Conservation (phyloP, 805 yeast species). For the Peterozyma toletana region DNA sequence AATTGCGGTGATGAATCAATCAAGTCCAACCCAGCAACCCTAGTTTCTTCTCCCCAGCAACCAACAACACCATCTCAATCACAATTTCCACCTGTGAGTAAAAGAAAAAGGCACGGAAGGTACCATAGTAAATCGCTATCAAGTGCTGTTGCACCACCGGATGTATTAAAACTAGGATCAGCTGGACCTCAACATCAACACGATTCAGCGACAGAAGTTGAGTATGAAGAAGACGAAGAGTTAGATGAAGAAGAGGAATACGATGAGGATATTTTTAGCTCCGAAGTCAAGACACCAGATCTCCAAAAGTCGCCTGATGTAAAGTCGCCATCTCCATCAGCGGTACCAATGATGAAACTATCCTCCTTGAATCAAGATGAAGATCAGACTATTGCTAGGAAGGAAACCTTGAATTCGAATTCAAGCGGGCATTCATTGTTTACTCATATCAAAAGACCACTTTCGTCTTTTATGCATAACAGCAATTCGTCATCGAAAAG, state of each 20-base stretch:
- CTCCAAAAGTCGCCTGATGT: background rate
- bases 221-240: conserved; percentile 3
- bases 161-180: conserved; percentile 25
- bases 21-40: background rate
- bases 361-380: conserved; percentile 2
- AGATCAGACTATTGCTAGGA: background rate
- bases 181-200: background rate
- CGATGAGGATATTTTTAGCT: no score
- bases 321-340: conserved; percentile 2
- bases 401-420: conserved; percentile 1
- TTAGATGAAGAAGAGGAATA: background rate
- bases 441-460: conserved; percentile 6
- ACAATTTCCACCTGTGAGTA: conserved; percentile 2
- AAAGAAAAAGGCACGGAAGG: conserved; percentile 9
- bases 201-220: conserved; percentile 5
- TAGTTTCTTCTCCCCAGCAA: no score
- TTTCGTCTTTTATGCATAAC: conserved; percentile 2
- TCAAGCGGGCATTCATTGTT: conserved; percentile 1
- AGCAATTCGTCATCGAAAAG: no score
- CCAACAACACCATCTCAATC: conserved; percentile 2
- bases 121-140: conserved; percentile 35
- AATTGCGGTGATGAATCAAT: background rate
- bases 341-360: background rate
- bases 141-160: conserved; percentile 35
- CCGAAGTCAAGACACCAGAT: no score